Percentiles rank a stretch among this genome's conserved stretches.
Evolutionary conservation across 805 yeast species (phyloP).

Genomic region (Monosporozyma yasuniensis): DNA sequence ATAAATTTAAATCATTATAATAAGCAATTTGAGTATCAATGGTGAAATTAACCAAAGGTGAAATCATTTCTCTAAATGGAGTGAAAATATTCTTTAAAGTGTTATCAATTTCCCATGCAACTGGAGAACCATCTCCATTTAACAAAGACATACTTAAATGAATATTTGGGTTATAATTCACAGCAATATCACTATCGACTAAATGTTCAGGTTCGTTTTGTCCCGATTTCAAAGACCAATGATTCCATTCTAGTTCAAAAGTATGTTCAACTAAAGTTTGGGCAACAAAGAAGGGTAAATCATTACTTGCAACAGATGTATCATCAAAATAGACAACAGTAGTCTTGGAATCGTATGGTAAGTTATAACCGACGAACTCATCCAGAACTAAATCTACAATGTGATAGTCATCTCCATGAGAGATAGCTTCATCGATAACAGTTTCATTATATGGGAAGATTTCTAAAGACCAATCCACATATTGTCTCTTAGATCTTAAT

Average conservation of each 20-base stretch:
- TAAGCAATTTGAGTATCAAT: conserved; percentile 73
- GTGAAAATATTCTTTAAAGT: conserved; percentile 43
- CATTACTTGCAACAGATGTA: conserved; percentile 44
- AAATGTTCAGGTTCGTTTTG: conserved; percentile 4
- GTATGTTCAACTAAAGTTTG: conserved; percentile 42
- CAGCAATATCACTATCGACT: conserved; percentile 20
- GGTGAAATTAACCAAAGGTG: conserved; percentile 57
- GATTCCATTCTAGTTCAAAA: conserved; percentile 33
- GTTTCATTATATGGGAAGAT: conserved; percentile 19
- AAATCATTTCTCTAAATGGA: conserved; percentile 46
- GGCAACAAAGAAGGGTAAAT: conserved; percentile 52
- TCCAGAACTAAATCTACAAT: conserved; percentile 33
- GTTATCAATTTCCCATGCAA: conserved; percentile 64
- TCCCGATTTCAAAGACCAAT: background rate
- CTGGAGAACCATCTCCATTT: conserved; percentile 56
- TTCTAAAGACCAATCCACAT: conserved; percentile 31
- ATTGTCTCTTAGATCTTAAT: conserved; percentile 18
- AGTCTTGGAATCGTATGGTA: conserved; percentile 34
- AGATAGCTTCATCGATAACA: conserved; percentile 7
- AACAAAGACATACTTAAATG: conserved; percentile 72
- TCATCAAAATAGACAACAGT: conserved; percentile 29
- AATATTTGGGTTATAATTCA: conserved; percentile 45
- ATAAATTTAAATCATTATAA: conserved; percentile 34
- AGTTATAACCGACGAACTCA: conserved; percentile 36
- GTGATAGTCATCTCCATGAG: conserved; percentile 22